A percentile compares a stretch with the other conserved stretches of the same genome.
phyloP scores from a whole-genome alignment of 2,329 filamentous ascomycete species.

The Coniella lustricola region DNA sequence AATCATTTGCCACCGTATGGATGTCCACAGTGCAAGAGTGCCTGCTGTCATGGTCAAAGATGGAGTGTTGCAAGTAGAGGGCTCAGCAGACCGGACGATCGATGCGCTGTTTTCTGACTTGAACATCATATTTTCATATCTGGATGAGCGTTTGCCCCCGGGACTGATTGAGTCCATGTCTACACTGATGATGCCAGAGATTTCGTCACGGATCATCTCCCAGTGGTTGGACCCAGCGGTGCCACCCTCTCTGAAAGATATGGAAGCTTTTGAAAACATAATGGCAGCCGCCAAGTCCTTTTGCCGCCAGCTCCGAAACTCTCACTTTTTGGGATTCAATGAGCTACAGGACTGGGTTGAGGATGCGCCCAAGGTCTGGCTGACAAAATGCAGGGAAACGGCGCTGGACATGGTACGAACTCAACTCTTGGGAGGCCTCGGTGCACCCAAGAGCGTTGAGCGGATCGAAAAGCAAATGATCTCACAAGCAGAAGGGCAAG shows the following conservation, averaged over 20 bases:
- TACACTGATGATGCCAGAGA: slow-evolving; percentile 59
- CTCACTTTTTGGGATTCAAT: slow-evolving; percentile 55
- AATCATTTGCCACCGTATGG: slow-evolving; percentile 54
- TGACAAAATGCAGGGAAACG: slow-evolving; percentile 73
- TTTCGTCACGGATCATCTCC: slow-evolving; percentile 62
- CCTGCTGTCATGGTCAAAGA: slow-evolving; percentile 35
- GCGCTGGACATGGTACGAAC: slow-evolving; percentile 68
- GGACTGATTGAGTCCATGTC: slow-evolving; percentile 57
- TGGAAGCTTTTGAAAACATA: slow-evolving; percentile 63
- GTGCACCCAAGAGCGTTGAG: slow-evolving; percentile 64
- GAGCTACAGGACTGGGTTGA: slow-evolving; percentile 74
- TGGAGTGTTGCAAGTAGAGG: slow-evolving; percentile 36
- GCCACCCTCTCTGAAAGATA: slow-evolving; percentile 64
- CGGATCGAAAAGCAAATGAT: slow-evolving; percentile 78
- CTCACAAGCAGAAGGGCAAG: slow-evolving; percentile 57
- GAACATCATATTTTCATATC: slow-evolving; percentile 42
- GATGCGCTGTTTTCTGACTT: slow-evolving; percentile 49
- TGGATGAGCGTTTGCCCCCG: slow-evolving; percentile 44
- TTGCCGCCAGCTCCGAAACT: slow-evolving; percentile 52
- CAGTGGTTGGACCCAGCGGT: slow-evolving; percentile 72
- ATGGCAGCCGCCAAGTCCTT: slow-evolving; percentile 61
- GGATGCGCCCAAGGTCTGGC: slow-evolving; percentile 75
- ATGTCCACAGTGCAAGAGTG: slow-evolving; percentile 27
- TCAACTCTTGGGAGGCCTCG: slow-evolving; percentile 58
- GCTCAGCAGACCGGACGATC: slow-evolving; percentile 37